Percentiles rank a stretch among this genome's conserved stretches.
Conservation (phyloP, 495 filamentous ascomycete genomes). For the Baudoinia panamericana region DNA sequence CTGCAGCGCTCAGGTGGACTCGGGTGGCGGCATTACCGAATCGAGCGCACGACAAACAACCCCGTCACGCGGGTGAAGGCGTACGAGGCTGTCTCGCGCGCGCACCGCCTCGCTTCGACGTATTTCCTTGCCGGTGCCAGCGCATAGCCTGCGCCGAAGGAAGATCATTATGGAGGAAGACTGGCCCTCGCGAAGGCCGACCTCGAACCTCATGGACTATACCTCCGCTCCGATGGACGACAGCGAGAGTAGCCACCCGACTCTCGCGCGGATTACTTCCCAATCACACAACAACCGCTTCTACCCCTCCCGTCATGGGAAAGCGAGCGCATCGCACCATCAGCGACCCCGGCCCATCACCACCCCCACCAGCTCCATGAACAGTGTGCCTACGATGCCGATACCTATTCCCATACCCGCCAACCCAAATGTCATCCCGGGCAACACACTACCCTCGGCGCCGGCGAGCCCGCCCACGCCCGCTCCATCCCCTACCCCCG, state of each 20-base stretch:
- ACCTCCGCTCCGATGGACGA: slow-evolving; percentile 10
- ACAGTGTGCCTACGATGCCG: slow-evolving; percentile 17
- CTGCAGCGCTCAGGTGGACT: too few relatives aligned
- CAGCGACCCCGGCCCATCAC: slow-evolving; percentile 11
- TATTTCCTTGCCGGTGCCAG: too few relatives aligned
- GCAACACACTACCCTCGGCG: slow-evolving; percentile 50
- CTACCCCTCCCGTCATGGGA: slow-evolving; percentile 13
- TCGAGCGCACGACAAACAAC: too few relatives aligned
- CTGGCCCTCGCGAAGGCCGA: slow-evolving; percentile 5
- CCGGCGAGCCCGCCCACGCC: slow-evolving; percentile 58
- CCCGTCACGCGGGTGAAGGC: too few relatives aligned
- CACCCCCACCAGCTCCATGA: slow-evolving; percentile 7
- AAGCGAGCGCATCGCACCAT: slow-evolving; percentile 5
- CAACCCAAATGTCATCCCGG: slow-evolving; percentile 30
- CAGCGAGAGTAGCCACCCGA: slow-evolving; percentile 1
- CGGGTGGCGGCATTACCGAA: too few relatives aligned
- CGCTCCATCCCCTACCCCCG: slow-evolving; percentile 53
- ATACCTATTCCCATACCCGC: slow-evolving; percentile 14
- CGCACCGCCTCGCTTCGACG: too few relatives aligned
- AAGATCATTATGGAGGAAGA: slow-evolving; percentile 11
- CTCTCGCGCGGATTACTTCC: slow-evolving; percentile 13
- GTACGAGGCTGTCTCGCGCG: too few relatives aligned
- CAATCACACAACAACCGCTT: slow-evolving; percentile 16
- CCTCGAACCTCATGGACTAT: slow-evolving; percentile 13
- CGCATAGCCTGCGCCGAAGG: too few relatives aligned